Conservation (phyloP, 352 stramenopile species). For the Phytophthora sp. region DNA sequence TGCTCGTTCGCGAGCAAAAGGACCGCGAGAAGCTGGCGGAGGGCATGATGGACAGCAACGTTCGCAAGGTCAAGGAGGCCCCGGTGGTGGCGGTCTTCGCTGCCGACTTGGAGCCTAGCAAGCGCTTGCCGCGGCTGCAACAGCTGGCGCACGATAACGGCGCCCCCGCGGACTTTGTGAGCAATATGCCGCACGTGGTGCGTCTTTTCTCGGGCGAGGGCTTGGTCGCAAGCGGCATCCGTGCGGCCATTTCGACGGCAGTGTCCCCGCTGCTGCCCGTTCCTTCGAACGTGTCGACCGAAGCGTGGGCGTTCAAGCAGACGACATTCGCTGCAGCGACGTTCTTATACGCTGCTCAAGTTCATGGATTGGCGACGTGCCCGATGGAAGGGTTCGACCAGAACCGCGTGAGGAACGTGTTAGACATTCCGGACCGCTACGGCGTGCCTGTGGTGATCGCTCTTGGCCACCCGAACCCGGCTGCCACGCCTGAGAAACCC, state of each 20-base stretch:
- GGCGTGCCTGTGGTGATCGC: slow-evolving; percentile 74
- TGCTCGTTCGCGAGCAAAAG: slow-evolving; percentile 72
- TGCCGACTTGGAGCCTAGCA: slow-evolving; percentile 78
- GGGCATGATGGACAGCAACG: slow-evolving; percentile 83
- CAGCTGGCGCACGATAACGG: slow-evolving; percentile 70
- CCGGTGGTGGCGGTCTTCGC: slow-evolving; percentile 84
- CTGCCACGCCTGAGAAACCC: slow-evolving; percentile 20
- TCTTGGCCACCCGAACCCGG: slow-evolving; percentile 62
- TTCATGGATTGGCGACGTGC: slow-evolving; percentile 72
- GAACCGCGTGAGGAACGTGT: slow-evolving; percentile 55
- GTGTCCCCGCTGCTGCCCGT: slow-evolving; percentile 71
- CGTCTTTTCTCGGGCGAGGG: slow-evolving; percentile 79
- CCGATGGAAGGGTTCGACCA: slow-evolving; percentile 87
- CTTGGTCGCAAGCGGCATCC: slow-evolving; percentile 55
- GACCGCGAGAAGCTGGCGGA: slow-evolving; percentile 73
- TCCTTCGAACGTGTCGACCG: slow-evolving; percentile 64
- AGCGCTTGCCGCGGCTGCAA: slow-evolving; percentile 72
- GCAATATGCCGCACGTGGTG: slow-evolving; percentile 66
- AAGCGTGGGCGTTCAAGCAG: slow-evolving; percentile 87
- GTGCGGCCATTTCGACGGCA: slow-evolving; percentile 60
- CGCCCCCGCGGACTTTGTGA: slow-evolving; percentile 48
- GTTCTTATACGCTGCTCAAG: slow-evolving; percentile 75
- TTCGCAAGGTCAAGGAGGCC: slow-evolving; percentile 73
- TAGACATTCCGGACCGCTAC: slow-evolving; percentile 86
- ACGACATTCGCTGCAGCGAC: slow-evolving; percentile 72